Evolutionary conservation across 805 yeast genomes (phyloP).

Genomic region (Ogataea dorogensis): DNA sequence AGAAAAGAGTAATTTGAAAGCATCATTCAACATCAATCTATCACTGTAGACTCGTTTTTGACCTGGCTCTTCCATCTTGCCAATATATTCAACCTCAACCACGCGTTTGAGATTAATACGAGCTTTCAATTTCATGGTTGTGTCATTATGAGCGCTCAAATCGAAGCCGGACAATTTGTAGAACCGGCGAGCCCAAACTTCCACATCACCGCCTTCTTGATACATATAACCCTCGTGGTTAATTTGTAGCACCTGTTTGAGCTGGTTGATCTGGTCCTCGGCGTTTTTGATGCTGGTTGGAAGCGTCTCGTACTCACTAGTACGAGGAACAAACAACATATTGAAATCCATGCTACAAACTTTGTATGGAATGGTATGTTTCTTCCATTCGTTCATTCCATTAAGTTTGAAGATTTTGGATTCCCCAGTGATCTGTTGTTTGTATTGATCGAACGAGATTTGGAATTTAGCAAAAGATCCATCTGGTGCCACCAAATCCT

Average conservation of each 20-base stretch:
- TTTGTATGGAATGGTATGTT: constrained; percentile 47
- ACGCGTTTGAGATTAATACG: constrained; percentile 74
- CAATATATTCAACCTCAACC: constrained; percentile 46
- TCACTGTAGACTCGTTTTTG: constrained; percentile 62
- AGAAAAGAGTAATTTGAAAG: constrained; percentile 70
- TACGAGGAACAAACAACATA: constrained; percentile 68
- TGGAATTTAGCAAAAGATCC: constrained; percentile 88
- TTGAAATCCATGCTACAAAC: constrained; percentile 68
- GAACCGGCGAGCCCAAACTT: constrained; percentile 67
- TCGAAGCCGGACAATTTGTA: constrained; percentile 72
- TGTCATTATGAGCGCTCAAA: constrained; percentile 74
- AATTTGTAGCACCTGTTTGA: constrained; percentile 27
- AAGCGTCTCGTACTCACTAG: constrained; percentile 55
- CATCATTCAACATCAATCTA: constrained; percentile 62
- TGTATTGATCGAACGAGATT: constrained; percentile 58
- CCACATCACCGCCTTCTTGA: constrained; percentile 92
- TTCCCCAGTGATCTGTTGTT: constrained; percentile 52
- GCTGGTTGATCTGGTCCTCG: constrained; percentile 40
- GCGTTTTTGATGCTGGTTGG: constrained; percentile 68
- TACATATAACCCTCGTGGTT: constrained; percentile 66
- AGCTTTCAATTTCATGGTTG: constrained; percentile 65
- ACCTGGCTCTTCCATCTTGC: constrained; percentile 30
- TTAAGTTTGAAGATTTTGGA: constrained; percentile 53
- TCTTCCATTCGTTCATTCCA: constrained; percentile 82
- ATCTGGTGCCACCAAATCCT: constrained; percentile 66